These are phyloP conservation scores for Amaranthus cruentus DNA, from an alignment of 148 eudicot genomes.

Conservation along the genomic window DNA sequence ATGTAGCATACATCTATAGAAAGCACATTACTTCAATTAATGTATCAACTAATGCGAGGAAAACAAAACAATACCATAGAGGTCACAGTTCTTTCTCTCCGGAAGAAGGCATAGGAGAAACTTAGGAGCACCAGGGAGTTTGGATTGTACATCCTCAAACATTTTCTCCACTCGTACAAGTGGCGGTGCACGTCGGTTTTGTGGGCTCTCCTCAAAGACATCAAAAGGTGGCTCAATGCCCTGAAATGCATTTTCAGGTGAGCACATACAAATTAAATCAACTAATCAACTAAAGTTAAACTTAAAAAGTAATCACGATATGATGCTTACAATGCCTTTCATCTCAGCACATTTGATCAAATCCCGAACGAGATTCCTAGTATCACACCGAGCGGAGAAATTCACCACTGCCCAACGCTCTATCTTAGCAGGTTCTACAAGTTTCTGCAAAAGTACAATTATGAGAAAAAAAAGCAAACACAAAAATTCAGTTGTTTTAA, in stretches of 20 bases:
- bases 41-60: neutral
- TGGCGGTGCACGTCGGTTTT: conserved; percentile 71
- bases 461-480: neutral
- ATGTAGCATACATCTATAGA: conserved; percentile 4
- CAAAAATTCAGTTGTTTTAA: neutral
- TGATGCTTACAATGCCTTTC: conserved; percentile 69
- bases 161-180: conserved; percentile 74
- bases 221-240: conserved; percentile 60
- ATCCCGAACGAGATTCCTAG: conserved; percentile 48
- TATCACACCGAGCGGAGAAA: conserved; percentile 78
- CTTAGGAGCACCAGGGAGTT: conserved; percentile 79
- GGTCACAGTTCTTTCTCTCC: conserved; percentile 74
- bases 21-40: neutral
- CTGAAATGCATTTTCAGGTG: conserved; percentile 20
- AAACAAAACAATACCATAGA: conserved; percentile 49
- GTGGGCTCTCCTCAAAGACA: conserved; percentile 66
- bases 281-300: neutral
- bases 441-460: conserved; percentile 39
- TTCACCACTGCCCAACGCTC: conserved; percentile 78
- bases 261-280: neutral
- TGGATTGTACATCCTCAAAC: conserved; percentile 66
- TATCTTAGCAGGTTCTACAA: conserved; percentile 58
- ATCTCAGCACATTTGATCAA: conserved; percentile 54
- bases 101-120: conserved; percentile 82
- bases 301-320: neutral